Evolutionary conservation across 805 yeast genomes (phyloP).

Genomic region (Myxozyma melibiosi): DNA sequence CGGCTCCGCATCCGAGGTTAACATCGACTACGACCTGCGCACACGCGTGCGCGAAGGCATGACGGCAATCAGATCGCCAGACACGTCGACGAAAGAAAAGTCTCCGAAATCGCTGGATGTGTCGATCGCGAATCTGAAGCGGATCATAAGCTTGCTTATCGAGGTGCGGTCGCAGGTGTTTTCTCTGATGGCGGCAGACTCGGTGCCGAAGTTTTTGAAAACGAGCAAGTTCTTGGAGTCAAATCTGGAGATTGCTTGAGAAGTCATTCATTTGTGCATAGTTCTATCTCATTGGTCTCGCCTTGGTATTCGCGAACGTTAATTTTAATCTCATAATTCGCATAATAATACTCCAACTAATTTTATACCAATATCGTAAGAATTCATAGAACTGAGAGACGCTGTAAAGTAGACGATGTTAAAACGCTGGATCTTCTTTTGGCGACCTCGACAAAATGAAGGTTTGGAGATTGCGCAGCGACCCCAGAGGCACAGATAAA

Average conservation of each 20-base stretch:
- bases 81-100: background rate
- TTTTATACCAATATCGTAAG: too few species aligned
- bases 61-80: conserved; percentile 9
- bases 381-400: too few species aligned
- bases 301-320: too few species aligned
- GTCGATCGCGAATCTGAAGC: conserved; percentile 16
- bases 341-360: too few species aligned
- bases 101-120: conserved; percentile 1
- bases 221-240: conserved; percentile 7
- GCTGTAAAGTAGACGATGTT: too few species aligned
- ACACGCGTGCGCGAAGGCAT: conserved; percentile 23
- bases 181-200: conserved; percentile 33
- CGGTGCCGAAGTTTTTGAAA: conserved; percentile 34
- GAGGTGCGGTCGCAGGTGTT: conserved; percentile 32
- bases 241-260: conserved; percentile 11
- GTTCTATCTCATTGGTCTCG: too few species aligned
- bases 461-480: too few species aligned
- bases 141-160: conserved; percentile 16
- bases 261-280: too few species aligned
- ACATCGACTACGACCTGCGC: conserved; percentile 55
- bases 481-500: too few species aligned
- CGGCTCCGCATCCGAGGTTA: conserved; percentile 70
- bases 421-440: too few species aligned
- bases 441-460: too few species aligned
- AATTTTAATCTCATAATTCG: too few species aligned